Conservation (phyloP, 805 yeast species). For the Yamadazyma olivae region DNA sequence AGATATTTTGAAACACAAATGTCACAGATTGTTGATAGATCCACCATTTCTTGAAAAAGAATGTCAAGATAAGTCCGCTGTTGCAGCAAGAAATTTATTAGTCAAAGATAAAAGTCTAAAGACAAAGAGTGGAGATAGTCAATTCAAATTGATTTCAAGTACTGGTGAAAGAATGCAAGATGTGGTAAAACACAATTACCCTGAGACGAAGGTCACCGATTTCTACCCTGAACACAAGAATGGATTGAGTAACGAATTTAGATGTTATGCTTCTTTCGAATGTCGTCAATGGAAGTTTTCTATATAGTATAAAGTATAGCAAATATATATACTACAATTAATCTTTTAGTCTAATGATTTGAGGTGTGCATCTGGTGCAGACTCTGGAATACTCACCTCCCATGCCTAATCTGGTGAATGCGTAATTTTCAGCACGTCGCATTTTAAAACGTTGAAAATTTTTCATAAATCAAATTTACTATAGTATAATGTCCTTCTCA, state of each 20-base stretch:
- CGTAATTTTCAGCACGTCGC: too few relatives aligned
- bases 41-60: conserved; percentile 85
- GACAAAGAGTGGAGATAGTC: conserved; percentile 38
- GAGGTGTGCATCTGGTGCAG: too few relatives aligned
- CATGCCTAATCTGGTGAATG: too few relatives aligned
- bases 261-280: conserved; percentile 80
- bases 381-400: too few relatives aligned
- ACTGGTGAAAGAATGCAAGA: conserved; percentile 88
- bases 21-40: conserved; percentile 73
- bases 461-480: too few relatives aligned
- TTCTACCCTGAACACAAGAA: conserved; percentile 80
- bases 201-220: conserved; percentile 59
- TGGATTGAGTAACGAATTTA: conserved; percentile 83
- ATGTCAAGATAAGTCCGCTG: conserved; percentile 66
- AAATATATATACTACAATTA: neutral
- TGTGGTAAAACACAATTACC: conserved; percentile 59
- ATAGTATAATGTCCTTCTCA: conserved; percentile 75
- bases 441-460: conserved; percentile 13
- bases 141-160: conserved; percentile 61
- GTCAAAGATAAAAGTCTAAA: conserved; percentile 33
- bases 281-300: conserved; percentile 65
- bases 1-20: conserved; percentile 51
- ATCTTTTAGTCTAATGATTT: neutral
- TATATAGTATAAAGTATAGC: too few relatives aligned
- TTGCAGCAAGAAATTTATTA: conserved; percentile 56